A percentile compares a stretch with the other conserved stretches of the same genome.
phyloP scores from a whole-genome alignment of 208 protist genomes.

The Trypanosoma melophagium region DNA sequence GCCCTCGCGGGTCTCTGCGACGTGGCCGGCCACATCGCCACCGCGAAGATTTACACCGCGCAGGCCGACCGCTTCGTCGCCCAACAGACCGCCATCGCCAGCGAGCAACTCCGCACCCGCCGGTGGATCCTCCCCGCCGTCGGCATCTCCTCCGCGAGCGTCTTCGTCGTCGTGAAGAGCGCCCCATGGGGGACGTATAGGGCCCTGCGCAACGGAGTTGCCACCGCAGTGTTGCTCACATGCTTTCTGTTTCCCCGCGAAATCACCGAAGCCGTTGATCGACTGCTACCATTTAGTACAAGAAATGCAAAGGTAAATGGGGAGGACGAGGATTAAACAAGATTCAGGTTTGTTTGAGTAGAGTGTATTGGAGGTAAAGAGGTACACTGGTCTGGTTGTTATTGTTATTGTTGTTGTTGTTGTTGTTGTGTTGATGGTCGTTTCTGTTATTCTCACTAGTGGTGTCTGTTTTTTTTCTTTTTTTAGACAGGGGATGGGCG shows the following conservation, averaged over 20 bases:
- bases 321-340: conserved; percentile 1
- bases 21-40: conserved; percentile 47
- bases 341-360: too few species aligned
- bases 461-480: too few species aligned
- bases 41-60: conserved; percentile 40
- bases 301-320: background rate
- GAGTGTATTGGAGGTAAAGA: too few species aligned
- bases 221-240: conserved; percentile 38
- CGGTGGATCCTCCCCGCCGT: conserved; percentile 64
- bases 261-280: conserved; percentile 39
- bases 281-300: conserved; percentile 41
- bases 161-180: conserved; percentile 61
- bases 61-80: conserved; percentile 55
- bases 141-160: conserved; percentile 41
- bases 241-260: conserved; percentile 64
- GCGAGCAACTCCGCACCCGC: conserved; percentile 33
- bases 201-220: conserved; percentile 63
- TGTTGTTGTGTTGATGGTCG: too few species aligned
- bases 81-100: conserved; percentile 30
- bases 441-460: too few species aligned
- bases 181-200: conserved; percentile 51
- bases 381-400: too few species aligned
- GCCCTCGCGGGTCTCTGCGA: conserved; percentile 38
- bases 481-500: too few species aligned
- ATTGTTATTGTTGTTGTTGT: too few species aligned